Evolutionary conservation across 805 yeast genomes (phyloP).

Genomic region (Schwanniomyces polymorphus): DNA sequence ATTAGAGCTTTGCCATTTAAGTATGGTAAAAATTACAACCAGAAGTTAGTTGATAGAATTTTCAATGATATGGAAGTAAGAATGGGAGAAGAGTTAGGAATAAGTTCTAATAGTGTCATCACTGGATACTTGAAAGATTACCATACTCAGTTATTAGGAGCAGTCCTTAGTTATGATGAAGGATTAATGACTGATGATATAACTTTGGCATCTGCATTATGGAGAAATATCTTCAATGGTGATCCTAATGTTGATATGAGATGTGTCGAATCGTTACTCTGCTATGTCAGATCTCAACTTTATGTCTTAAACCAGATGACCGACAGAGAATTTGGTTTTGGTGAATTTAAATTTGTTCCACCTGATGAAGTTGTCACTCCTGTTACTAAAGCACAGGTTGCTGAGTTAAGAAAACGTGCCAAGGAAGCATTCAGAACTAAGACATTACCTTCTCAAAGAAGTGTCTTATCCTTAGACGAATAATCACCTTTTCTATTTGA

Average conservation of each 20-base stretch:
- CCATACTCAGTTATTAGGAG: constrained; percentile 86
- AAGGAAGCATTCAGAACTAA: constrained; percentile 53
- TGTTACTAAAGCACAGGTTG: constrained; percentile 64
- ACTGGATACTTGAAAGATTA: constrained; percentile 88
- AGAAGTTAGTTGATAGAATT: constrained; percentile 82
- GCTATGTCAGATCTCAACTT: constrained; percentile 84
- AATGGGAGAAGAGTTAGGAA: constrained; percentile 82
- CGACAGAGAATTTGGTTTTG: constrained; percentile 92
- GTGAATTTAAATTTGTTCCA: constrained; percentile 80
- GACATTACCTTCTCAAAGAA: constrained; percentile 60
- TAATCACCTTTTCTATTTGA: constrained; percentile 10
- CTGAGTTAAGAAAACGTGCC: constrained; percentile 49
- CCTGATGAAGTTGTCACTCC: constrained; percentile 79
- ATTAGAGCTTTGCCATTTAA: constrained; percentile 96
- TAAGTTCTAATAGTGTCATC: constrained; percentile 75
- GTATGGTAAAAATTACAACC: constrained; percentile 87
- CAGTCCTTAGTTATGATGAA: constrained; percentile 89
- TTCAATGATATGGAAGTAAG: constrained; percentile 89
- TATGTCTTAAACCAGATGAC: constrained; percentile 83
- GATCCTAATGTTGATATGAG: constrained; percentile 77
- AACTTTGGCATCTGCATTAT: constrained; percentile 72
- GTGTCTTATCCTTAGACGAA: constrained; percentile 43
- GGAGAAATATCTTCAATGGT: constrained; percentile 92
- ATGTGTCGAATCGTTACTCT: constrained; percentile 84
- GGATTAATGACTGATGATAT: constrained; percentile 80